phyloP scores from a whole-genome alignment of 805 yeast species.

The Candida sonorensis region DNA sequence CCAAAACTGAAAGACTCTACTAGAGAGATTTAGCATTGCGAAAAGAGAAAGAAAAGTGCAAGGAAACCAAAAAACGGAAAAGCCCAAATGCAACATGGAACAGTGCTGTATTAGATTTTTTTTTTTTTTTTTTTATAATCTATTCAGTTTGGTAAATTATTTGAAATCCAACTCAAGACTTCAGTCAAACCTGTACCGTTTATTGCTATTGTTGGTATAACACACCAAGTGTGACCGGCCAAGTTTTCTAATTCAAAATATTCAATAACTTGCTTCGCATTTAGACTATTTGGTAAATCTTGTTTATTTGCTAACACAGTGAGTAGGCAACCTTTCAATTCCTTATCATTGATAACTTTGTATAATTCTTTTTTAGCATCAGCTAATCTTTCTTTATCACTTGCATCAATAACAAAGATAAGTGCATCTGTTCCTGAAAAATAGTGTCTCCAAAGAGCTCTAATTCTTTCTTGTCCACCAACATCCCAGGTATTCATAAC shows the following conservation, averaged over 20 bases:
- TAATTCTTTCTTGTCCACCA: constrained; percentile 90
- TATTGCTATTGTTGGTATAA: constrained; percentile 83
- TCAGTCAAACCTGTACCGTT: constrained; percentile 88
- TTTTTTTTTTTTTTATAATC: no score
- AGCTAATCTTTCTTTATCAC: constrained; percentile 69
- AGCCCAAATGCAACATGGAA: no score
- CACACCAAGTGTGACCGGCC: constrained; percentile 78
- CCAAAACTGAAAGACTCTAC: no score
- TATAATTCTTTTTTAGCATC: constrained; percentile 74
- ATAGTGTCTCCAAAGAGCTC: constrained; percentile 94
- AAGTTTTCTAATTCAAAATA: constrained; percentile 53
- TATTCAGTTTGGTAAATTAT: constrained; percentile 38
- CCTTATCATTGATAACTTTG: constrained; percentile 76
- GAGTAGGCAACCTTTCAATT: constrained; percentile 71
- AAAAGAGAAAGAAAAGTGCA: no score
- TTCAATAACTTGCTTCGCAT: constrained; percentile 76
- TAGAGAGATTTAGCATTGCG: no score
- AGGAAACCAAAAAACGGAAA: background rate
- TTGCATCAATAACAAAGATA: constrained; percentile 88
- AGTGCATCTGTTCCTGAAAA: constrained; percentile 90
- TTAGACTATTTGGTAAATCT: constrained; percentile 64
- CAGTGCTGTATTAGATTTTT: no score
- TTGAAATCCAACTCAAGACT: constrained; percentile 80
- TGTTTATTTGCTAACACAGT: constrained; percentile 88
- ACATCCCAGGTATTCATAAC: constrained; percentile 73